Evolutionary conservation across 2,329 filamentous ascomycete species (phyloP).

Genomic region (Colletotrichum incanum): DNA sequence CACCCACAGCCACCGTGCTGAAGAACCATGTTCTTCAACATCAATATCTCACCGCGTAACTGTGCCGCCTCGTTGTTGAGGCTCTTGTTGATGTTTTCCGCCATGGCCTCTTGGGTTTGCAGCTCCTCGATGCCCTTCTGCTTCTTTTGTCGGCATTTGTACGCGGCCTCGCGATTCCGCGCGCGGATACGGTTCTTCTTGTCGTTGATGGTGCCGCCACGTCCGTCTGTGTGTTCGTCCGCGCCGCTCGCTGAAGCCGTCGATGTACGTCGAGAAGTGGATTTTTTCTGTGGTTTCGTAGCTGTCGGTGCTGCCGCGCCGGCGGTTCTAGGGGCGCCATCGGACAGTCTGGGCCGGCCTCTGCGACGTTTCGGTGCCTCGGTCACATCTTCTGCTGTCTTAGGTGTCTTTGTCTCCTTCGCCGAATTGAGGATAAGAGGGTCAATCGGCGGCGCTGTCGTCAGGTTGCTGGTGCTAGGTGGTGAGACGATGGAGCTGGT

Average conservation of each 20-base stretch:
- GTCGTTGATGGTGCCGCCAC: slow-evolving; percentile 7
- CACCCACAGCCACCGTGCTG: slow-evolving; percentile 42
- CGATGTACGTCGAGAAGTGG: slow-evolving; percentile 22
- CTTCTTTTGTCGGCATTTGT: slow-evolving; percentile 44
- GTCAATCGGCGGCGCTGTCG: slow-evolving; percentile 10
- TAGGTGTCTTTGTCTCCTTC: background rate
- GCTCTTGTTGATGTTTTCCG: slow-evolving; percentile 34
- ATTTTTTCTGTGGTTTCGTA: background rate
- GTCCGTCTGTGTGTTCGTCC: background rate
- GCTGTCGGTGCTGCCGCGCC: background rate
- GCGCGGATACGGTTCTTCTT: slow-evolving; percentile 41
- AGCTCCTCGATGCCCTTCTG: slow-evolving; percentile 42
- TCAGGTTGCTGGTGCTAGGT: background rate
- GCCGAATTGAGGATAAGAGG: background rate
- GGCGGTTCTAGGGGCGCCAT: background rate
- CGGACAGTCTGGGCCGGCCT: slow-evolving; percentile 30
- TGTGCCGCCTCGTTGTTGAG: slow-evolving; percentile 27
- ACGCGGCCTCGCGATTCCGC: slow-evolving; percentile 43
- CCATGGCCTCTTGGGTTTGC: slow-evolving; percentile 45
- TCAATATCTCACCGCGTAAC: slow-evolving; percentile 39
- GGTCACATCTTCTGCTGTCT: background rate
- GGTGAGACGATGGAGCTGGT: slow-evolving; percentile 22
- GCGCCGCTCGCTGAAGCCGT: slow-evolving; percentile 24
- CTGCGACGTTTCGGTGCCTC: slow-evolving; percentile 1
- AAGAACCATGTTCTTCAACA: slow-evolving; percentile 42